Percentiles rank a stretch among this genome's conserved stretches.
Conservation (phyloP, 352 stramenopile genomes). For the Globisporangium middletonii region DNA sequence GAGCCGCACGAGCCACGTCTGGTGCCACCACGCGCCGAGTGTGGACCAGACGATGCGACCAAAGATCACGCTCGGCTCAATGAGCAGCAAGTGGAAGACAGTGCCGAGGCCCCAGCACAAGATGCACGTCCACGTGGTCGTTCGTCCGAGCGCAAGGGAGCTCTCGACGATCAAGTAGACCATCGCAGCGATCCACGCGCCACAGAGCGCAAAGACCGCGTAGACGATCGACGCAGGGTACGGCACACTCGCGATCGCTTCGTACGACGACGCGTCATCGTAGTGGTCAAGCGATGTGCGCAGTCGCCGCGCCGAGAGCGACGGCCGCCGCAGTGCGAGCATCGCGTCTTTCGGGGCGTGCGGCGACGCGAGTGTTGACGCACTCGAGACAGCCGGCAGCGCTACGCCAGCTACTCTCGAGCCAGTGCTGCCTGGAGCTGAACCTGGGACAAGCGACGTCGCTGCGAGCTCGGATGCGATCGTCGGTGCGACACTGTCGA, state of each 20-base stretch:
- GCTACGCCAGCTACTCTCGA: no score
- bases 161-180: conserved; percentile 34
- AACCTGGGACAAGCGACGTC: conserved; percentile 4
- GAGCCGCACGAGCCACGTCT: conserved; percentile 31
- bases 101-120: conserved; percentile 40
- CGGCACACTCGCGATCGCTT: conserved; percentile 28
- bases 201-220: conserved; percentile 38
- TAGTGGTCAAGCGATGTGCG: not conserved
- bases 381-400: conserved; percentile 2
- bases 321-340: not conserved
- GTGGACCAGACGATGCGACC: conserved; percentile 39
- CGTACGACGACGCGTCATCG: not conserved
- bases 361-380: conserved; percentile 5
- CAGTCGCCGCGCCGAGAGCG: conserved; percentile 6
- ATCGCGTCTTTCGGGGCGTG: not conserved
- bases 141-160: conserved; percentile 36
- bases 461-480: conserved; percentile 41
- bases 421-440: no score
- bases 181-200: conserved; percentile 37
- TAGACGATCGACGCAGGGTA: conserved; percentile 67
- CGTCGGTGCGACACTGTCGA: conserved; percentile 44
- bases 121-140: conserved; percentile 48
- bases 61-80: conserved; percentile 57
- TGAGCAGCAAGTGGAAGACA: conserved; percentile 33
- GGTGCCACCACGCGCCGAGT: conserved; percentile 49